A percentile compares a stretch with the other conserved stretches of the same genome.
These are phyloP conservation scores for Phytophthora melonis DNA, from an alignment of 352 stramenopile genomes.

Conservation along the genomic window DNA sequence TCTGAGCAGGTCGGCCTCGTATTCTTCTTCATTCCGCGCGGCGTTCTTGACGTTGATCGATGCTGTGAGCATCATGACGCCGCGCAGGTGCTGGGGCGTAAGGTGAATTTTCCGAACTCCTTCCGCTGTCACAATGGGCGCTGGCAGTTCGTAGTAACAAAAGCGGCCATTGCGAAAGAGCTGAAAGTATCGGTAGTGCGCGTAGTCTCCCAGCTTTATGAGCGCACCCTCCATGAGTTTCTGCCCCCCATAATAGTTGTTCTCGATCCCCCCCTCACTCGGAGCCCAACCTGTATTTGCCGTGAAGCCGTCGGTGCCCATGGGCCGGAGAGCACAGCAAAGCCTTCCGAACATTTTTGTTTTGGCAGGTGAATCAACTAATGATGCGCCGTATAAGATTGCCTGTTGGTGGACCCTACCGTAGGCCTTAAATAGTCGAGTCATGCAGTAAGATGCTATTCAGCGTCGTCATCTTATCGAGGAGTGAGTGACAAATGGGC, in stretches of 20 bases:
- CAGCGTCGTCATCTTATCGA: too few relatives aligned
- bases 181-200: conserved; percentile 80
- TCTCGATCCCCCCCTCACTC: conserved; percentile 51
- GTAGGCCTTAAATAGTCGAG: too few relatives aligned
- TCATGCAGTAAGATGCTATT: too few relatives aligned
- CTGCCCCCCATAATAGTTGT: conserved; percentile 79
- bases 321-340: conserved; percentile 10
- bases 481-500: too few relatives aligned
- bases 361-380: not conserved
- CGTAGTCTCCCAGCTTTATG: conserved; percentile 84
- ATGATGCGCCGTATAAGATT: too few relatives aligned
- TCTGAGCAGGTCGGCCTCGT: conserved; percentile 60
- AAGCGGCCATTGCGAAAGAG: conserved; percentile 76
- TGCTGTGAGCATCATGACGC: conserved; percentile 80
- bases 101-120: conserved; percentile 54
- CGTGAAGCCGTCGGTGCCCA: conserved; percentile 29
- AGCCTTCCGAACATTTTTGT: conserved; percentile 9
- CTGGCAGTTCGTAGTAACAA: conserved; percentile 82
- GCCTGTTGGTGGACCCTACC: too few relatives aligned
- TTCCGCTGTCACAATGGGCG: conserved; percentile 33
- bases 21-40: conserved; percentile 61
- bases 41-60: conserved; percentile 64
- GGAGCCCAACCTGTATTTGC: conserved; percentile 44
- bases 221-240: conserved; percentile 80
- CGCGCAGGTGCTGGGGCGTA: conserved; percentile 69